Evolutionary conservation across 2,329 filamentous ascomycete genomes (phyloP), one percentile per base, ranked within the genome.

Genomic region (Xylariaceae sp.): DNA sequence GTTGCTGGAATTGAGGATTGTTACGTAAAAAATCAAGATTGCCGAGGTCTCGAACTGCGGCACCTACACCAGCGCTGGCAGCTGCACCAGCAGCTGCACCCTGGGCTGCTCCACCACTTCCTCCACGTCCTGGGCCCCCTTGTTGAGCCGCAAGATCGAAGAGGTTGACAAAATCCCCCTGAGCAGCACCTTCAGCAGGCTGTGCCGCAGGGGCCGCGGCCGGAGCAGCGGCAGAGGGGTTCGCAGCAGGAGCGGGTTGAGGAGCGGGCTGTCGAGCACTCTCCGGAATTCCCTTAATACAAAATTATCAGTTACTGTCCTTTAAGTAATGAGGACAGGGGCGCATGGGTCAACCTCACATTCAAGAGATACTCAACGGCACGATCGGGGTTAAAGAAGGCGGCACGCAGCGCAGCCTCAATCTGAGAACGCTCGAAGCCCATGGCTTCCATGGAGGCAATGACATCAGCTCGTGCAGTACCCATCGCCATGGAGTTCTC

Each of bases 1-100:
- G 83, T 74, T 99, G 94, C 75, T 97, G 94, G 76, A 99, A 99
- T 73, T 97, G 92, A 29, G 91, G 87, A 71, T 97, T 97, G 73
- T 91, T 89, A 67, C 94, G 87, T 53, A 99, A 78, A 71, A 96
- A 97, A 62, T 97, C 92, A 55, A 99, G 83, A 68, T 91, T 95
- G 30, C 87, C 87, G 30, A 89, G 75, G 51, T 68, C 72, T 26
- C 70, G 73, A 19, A 74, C 78, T 32, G 74, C 80, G 35, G 75
- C 79, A 37, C 74, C 77, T 8, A 73, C 80, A 2, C 74, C 76
- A 11, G 76, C 75, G 29, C 74, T 76, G 0, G 70, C 71, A 1
- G 6, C 49, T n/a, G 46, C 39, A 6, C 32, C 34, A 12, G 72
- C 43, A 19, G 19, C 19, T 19, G 19, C 19, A 31, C 29, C 74